These are phyloP conservation scores for Zoysia japonica DNA, from an alignment of 176 grass and related monocot species.

Conservation along the genomic window DNA sequence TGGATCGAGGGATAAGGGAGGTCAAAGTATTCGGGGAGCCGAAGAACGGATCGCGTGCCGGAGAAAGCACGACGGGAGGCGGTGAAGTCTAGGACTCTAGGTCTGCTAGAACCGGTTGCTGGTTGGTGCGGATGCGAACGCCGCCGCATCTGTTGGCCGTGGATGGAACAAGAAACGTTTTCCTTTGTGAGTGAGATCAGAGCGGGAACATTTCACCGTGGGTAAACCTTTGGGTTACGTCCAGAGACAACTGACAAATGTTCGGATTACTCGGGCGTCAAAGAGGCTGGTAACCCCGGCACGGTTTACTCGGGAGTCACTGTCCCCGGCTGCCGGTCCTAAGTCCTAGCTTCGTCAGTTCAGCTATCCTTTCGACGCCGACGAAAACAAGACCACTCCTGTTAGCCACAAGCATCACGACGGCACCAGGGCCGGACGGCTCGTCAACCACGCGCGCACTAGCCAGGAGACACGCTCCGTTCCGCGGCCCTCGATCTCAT, in stretches of 20 bases:
- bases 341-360: background rate
- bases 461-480: background rate
- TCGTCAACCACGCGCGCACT: conserved; percentile 27
- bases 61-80: background rate
- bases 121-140: background rate
- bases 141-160: background rate
- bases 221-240: background rate
- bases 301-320: background rate
- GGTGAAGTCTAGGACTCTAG: too few species aligned
- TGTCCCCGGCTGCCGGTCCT: background rate
- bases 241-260: background rate
- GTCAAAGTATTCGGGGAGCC: conserved; percentile 11
- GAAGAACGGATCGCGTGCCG: background rate
- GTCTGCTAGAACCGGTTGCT: background rate
- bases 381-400: background rate
- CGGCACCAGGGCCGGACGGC: background rate
- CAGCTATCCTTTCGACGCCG: background rate
- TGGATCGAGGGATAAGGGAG: background rate
- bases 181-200: background rate
- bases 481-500: too few species aligned
- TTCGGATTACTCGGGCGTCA: background rate
- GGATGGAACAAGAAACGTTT: background rate
- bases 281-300: background rate
- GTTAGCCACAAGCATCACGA: background rate
- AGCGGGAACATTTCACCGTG: background rate